phyloP scores from a whole-genome alignment of 345 rosid species.

The Raphanus raphanistrum region DNA sequence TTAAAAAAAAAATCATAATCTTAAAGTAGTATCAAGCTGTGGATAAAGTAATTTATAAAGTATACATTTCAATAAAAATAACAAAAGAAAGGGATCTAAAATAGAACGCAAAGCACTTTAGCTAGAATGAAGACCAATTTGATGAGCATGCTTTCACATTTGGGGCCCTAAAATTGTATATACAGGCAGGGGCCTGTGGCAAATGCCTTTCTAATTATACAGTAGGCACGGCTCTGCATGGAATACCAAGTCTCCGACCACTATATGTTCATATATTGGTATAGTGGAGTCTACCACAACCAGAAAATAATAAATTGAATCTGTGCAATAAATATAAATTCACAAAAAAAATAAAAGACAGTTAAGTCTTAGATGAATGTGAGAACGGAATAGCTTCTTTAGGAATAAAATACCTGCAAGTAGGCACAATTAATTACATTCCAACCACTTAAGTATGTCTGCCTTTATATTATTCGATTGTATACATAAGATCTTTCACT shows the following conservation, averaged over 20 bases:
- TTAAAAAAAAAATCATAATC: no score
- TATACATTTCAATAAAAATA: no score
- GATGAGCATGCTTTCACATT: no score
- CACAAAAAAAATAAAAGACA: not conserved
- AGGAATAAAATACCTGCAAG: slow-evolving; percentile 10
- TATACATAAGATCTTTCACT: slow-evolving; percentile 1
- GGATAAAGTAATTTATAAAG: no score
- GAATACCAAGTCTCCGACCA: slow-evolving; percentile 1
- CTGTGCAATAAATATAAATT: slow-evolving; percentile 26
- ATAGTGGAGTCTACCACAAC: slow-evolving; percentile 17
- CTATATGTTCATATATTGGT: not conserved
- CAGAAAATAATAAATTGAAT: slow-evolving; percentile 13
- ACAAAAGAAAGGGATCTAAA: no score
- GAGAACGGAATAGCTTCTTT: not conserved
- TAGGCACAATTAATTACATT: slow-evolving; percentile 16
- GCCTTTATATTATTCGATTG: not conserved
- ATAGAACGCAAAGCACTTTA: no score
- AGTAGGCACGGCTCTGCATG: no score
- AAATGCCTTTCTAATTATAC: no score
- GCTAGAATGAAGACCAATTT: no score
- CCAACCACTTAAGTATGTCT: slow-evolving; percentile 13
- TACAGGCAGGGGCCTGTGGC: no score
- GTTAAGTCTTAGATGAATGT: slow-evolving; percentile 2
- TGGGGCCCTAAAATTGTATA: no score
- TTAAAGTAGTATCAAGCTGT: no score